These are phyloP conservation scores for Maudiozyma turicensis DNA, from an alignment of 805 yeast species.

Conservation along the genomic window DNA sequence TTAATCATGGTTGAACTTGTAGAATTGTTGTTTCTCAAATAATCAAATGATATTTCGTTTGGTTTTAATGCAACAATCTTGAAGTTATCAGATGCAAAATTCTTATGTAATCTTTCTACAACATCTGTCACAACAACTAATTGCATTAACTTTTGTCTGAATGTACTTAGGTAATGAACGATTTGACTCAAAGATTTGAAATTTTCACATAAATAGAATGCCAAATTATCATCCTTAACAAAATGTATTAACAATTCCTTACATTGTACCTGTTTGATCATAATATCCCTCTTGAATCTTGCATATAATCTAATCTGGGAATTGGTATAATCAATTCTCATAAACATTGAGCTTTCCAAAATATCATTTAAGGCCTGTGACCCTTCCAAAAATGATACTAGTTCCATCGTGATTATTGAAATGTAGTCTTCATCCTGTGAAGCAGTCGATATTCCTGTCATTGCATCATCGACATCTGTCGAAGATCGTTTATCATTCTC, in stretches of 20 bases:
- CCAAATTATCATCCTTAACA: constrained; percentile 17
- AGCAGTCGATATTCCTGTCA: not conserved
- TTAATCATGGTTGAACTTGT: not conserved
- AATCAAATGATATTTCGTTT: constrained; percentile 29
- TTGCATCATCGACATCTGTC: not conserved
- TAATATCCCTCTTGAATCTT: constrained; percentile 25
- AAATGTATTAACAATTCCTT: constrained; percentile 24
- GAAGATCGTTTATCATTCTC: not conserved
- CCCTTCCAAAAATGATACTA: constrained; percentile 26
- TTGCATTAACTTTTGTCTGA: constrained; percentile 27
- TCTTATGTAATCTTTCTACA: constrained; percentile 26
- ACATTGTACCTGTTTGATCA: constrained; percentile 23
- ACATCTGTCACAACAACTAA: constrained; percentile 28
- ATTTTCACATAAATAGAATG: constrained; percentile 22
- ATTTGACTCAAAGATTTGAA: constrained; percentile 21
- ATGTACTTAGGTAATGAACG: constrained; percentile 19
- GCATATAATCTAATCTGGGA: constrained; percentile 25
- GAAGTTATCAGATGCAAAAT: constrained; percentile 26
- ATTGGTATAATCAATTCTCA: constrained; percentile 24
- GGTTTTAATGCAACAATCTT: constrained; percentile 25
- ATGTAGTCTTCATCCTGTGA: constrained; percentile 8
- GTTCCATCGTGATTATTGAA: constrained; percentile 22
- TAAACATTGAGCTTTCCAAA: constrained; percentile 25
- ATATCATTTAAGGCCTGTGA: constrained; percentile 21
- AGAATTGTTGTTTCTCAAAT: constrained; percentile 14